Evolutionary conservation across 2,329 filamentous ascomycete genomes (phyloP).

Genomic region (Mycosphaerella sp.): DNA sequence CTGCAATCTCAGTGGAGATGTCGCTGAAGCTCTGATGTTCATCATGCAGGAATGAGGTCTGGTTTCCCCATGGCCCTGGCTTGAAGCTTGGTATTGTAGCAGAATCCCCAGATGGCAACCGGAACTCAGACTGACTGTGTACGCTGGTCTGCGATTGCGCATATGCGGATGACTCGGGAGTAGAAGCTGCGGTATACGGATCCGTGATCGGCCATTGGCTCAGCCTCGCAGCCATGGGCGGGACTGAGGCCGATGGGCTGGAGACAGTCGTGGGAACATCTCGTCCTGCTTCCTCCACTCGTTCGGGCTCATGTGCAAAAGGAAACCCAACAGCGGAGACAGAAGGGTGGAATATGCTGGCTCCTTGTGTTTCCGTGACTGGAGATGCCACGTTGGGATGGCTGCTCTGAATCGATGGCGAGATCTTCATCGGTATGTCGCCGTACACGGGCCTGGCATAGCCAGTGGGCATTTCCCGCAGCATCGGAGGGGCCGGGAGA

Average conservation of each 20-base stretch:
- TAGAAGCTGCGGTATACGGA: conserved; percentile 13
- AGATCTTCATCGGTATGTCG: conserved; percentile 15
- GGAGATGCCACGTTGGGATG: conserved; percentile 21
- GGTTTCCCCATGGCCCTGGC: conserved; percentile 13
- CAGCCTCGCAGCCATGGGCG: conserved; percentile 9
- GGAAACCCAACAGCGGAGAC: conserved; percentile 13
- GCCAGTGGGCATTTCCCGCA: conserved; percentile 13
- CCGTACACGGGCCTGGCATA: conserved; percentile 15
- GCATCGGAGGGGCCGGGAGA: conserved; percentile 4
- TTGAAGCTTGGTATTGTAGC: conserved; percentile 16
- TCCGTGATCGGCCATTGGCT: conserved; percentile 18
- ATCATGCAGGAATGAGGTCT: conserved; percentile 46
- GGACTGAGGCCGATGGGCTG: conserved; percentile 18
- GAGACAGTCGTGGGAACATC: conserved; percentile 8
- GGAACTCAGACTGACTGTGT: conserved; percentile 14
- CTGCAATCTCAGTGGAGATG: conserved; percentile 47
- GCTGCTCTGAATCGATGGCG: conserved; percentile 11
- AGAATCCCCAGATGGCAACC: conserved; percentile 8
- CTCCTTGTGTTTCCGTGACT: conserved; percentile 30
- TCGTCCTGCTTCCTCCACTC: background rate
- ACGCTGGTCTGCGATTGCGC: conserved; percentile 19
- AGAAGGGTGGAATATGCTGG: conserved; percentile 32
- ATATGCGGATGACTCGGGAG: conserved; percentile 18
- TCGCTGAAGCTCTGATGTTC: conserved; percentile 53
- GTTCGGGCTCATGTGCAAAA: background rate